Percentiles rank a stretch among this genome's conserved stretches.
phyloP scores from a whole-genome alignment of 345 rosid genomes.

The Nasturtium officinale region DNA sequence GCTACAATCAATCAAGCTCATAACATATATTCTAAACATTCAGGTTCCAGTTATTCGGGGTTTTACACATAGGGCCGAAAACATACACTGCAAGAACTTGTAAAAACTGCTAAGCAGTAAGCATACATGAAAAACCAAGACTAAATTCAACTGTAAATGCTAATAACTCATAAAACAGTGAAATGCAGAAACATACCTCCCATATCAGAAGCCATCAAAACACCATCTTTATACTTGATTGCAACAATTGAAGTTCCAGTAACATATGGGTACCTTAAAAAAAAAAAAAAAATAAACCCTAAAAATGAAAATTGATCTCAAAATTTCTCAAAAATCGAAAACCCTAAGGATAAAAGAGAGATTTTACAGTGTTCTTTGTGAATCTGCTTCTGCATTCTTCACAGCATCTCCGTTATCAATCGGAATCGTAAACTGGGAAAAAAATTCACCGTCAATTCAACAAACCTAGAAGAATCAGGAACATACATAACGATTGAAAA shows the following conservation, averaged over 20 bases:
- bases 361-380: constrained; percentile 58
- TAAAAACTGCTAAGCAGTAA: neutral
- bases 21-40: neutral
- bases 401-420: constrained; percentile 42
- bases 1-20: constrained; percentile 8
- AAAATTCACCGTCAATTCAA: neutral
- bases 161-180: neutral
- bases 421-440: constrained; percentile 40
- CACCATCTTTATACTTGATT: constrained; percentile 91
- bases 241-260: constrained; percentile 96
- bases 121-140: neutral
- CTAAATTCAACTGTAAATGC: neutral
- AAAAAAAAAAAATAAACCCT: constrained; percentile 20
- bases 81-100: neutral
- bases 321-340: neutral
- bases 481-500: neutral
- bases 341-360: constrained; percentile 1
- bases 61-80: neutral
- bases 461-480: constrained; percentile 2
- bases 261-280: constrained; percentile 77
- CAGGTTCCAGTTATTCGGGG: neutral
- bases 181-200: constrained; percentile 57
- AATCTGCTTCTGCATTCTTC: constrained; percentile 44
- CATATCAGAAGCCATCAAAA: constrained; percentile 96
- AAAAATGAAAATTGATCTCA: constrained; percentile 6